phyloP scores from a whole-genome alignment of 306 rosid genomes.

The Erythrophleum fordii region DNA sequence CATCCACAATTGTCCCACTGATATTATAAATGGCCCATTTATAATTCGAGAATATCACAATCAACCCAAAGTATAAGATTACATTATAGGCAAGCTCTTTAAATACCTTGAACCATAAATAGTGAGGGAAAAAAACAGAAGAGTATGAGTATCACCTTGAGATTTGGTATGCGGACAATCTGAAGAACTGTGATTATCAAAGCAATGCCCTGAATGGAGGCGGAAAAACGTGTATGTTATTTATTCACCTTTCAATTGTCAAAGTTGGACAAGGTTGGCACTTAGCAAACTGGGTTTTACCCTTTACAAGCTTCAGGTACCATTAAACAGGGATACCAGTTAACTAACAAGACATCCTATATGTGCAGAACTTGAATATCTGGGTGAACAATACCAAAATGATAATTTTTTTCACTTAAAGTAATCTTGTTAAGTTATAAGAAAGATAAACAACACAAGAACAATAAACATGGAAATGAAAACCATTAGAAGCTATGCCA shows the following conservation, averaged over 20 bases:
- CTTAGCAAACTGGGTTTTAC: neutral
- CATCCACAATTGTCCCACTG: neutral
- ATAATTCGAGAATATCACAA: neutral
- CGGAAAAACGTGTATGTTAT: neutral
- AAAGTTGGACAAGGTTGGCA: neutral
- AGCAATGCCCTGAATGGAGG: conserved; percentile 52
- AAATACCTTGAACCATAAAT: neutral
- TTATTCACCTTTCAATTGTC: conserved; percentile 32
- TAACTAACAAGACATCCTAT: neutral
- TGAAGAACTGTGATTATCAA: conserved; percentile 98
- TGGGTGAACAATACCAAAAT: neutral
- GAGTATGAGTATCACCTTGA: conserved; percentile 68
- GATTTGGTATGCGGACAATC: conserved; percentile 95
- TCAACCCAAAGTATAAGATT: neutral
- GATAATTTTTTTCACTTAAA: neutral
- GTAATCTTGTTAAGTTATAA: neutral
- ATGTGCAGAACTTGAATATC: neutral
- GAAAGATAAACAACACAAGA: neutral
- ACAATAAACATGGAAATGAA: neutral
- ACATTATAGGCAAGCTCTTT: neutral
- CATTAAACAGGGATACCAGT: neutral
- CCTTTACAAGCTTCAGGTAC: neutral
- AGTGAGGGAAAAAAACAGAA: neutral
- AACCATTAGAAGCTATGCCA: neutral
- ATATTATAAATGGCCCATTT: neutral